Evolutionary conservation across 1,284 basidiomycete genomes (phyloP).

Genomic region (Ustilago sp.): DNA sequence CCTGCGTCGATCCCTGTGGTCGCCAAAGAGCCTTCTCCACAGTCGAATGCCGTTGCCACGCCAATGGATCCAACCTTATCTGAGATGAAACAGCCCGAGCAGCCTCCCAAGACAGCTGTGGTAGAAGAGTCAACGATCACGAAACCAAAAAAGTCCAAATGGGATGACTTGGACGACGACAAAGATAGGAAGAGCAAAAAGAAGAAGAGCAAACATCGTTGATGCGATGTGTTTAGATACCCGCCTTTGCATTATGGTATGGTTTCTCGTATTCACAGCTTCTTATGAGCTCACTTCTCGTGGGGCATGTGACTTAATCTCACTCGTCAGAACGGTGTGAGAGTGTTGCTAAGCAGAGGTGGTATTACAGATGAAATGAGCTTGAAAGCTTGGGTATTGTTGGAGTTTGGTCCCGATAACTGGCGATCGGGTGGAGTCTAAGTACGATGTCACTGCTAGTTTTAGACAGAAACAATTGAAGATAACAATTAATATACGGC

Average conservation of each 20-base stretch:
- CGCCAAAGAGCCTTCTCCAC: too few species aligned
- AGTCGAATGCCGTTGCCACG: too few species aligned
- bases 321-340: neutral
- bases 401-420: too few species aligned
- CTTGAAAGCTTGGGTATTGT: constrained; percentile 7
- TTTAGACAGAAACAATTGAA: too few species aligned
- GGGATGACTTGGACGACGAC: constrained; percentile 26
- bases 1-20: too few species aligned
- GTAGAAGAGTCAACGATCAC: neutral
- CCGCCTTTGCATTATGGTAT: neutral
- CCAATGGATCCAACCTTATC: neutral
- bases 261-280: too few species aligned
- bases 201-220: constrained; percentile 30
- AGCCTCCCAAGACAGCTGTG: neutral
- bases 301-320: too few species aligned
- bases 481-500: too few species aligned
- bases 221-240: neutral
- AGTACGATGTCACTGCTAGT: too few species aligned
- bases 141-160: constrained; percentile 31
- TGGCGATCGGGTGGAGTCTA: too few species aligned
- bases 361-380: constrained; percentile 8
- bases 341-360: neutral
- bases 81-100: neutral
- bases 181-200: constrained; percentile 20
- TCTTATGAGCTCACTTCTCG: too few species aligned